phyloP scores from a whole-genome alignment of 805 yeast species.

The Myxozyma kluyveri region DNA sequence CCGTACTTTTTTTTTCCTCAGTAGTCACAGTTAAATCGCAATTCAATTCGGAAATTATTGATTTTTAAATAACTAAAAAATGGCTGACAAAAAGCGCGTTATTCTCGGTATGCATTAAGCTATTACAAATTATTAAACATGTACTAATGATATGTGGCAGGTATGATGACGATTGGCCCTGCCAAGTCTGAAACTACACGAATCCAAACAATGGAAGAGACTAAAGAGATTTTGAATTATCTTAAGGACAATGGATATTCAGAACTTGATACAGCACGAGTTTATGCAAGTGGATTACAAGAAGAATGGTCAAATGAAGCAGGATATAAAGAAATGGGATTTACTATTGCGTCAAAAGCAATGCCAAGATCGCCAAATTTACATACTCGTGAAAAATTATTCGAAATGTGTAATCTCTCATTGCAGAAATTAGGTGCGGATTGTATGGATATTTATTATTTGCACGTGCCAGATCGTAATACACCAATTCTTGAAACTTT shows the following conservation, averaged over 20 bases:
- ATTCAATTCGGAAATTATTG: background rate
- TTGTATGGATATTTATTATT: constrained; percentile 31
- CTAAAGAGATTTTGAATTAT: constrained; percentile 9
- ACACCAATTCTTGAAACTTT: constrained; percentile 32
- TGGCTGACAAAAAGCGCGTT: background rate
- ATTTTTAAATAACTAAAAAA: background rate
- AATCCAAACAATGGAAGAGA: constrained; percentile 2
- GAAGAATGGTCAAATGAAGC: constrained; percentile 21
- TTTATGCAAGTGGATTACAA: constrained; percentile 30
- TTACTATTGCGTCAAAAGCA: constrained; percentile 30
- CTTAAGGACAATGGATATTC: constrained; percentile 27
- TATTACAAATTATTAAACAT: background rate
- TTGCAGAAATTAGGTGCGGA: constrained; percentile 24
- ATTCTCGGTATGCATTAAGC: constrained; percentile 7
- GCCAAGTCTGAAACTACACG: constrained; percentile 3
- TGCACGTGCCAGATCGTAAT: constrained; percentile 33
- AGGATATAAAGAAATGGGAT: constrained; percentile 14
- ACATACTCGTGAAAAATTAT: constrained; percentile 23
- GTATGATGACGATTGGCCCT: constrained; percentile 20
- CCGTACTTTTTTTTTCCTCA: too few relatives aligned
- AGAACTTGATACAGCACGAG: constrained; percentile 34
- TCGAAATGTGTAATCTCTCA: constrained; percentile 25
- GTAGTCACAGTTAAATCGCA: background rate
- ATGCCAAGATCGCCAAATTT: constrained; percentile 24
- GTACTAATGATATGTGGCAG: background rate